Evolutionary conservation across 495 filamentous ascomycete species (phyloP), one percentile per base, ranked within the genome.

Genomic region (Aspergillus asperescens): DNA sequence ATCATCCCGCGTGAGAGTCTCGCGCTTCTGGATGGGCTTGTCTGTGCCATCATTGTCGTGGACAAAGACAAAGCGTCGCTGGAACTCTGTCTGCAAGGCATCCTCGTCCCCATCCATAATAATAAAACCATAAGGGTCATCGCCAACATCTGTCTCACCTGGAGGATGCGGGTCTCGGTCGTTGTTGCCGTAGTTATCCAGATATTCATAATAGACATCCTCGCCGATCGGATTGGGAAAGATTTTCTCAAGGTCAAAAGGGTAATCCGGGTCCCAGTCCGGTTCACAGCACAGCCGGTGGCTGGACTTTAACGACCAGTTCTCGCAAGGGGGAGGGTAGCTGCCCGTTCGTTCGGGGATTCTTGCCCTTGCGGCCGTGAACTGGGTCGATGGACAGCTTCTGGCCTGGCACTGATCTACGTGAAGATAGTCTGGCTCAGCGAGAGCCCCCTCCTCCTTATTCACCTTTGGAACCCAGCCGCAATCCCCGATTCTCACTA

Each of bases 51-150:
- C 57, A 35, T 65, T 60, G 16, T 39, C 39, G 34, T 54, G 56
- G 20, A 60, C 56, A 15, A 47, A 47, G 16, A 47, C 18, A 16
- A 34, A 47, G 18, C 20, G n/a, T n/a, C 34, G 24, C 28, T 34
- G 44, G 44, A 49, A 67, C 38, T 31, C 51, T 49, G 23, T 60
- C 62, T 25, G 42, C 24, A 20, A 57, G 58, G 44, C 44, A 18
- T 19, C 44, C 18, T 47, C 44, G 18, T 47, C 44, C 2, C 64
- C 64, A 23, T 67, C 60, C 6, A 67, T 52, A 48, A 67, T 61
- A 15, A 67, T 47, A 43, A 67, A 67, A 13, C 64, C 62, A 29
- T 67, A 67, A 6, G 63, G 52, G 52, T 65, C 62, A 13, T 55
- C 40, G 13, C 62, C 62, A 13, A 50, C 34, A 46, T 66, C 62